Evolutionary conservation across 495 filamentous ascomycete species (phyloP).

Genomic region (Penicillium subrubescens): DNA sequence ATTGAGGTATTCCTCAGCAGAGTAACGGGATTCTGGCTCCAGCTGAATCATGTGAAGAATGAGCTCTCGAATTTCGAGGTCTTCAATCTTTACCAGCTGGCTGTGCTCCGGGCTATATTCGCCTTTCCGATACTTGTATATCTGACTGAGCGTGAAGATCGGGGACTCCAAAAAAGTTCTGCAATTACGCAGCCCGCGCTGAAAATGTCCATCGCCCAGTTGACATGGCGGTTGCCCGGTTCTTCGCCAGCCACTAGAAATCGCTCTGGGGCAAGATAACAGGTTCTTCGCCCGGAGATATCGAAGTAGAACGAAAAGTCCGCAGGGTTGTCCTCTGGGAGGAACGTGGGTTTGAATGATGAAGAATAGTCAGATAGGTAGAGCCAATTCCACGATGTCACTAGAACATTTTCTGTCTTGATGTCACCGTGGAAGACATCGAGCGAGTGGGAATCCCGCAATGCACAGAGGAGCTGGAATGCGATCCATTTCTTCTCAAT

Average conservation of each 20-base stretch:
- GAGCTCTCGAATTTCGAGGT: slow-evolving; percentile 82
- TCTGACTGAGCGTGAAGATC: slow-evolving; percentile 88
- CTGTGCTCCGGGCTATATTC: slow-evolving; percentile 87
- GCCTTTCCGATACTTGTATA: slow-evolving; percentile 89
- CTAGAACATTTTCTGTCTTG: slow-evolving; percentile 94
- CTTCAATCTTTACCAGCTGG: slow-evolving; percentile 83
- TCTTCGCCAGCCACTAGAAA: slow-evolving; percentile 74
- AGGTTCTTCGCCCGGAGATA: slow-evolving; percentile 87
- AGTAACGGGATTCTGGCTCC: slow-evolving; percentile 87
- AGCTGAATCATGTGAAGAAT: slow-evolving; percentile 94
- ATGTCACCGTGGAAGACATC: slow-evolving; percentile 97
- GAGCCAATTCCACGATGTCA: slow-evolving; percentile 99
- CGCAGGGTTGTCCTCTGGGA: slow-evolving; percentile 95
- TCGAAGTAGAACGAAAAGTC: slow-evolving; percentile 99
- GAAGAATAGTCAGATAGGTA: slow-evolving; percentile 96
- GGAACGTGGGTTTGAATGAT: slow-evolving; percentile 90
- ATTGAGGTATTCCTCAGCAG: slow-evolving; percentile 91
- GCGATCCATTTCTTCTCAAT: slow-evolving; percentile 99
- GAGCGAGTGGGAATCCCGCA: slow-evolving; percentile 89
- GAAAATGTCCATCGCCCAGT: slow-evolving; percentile 99
- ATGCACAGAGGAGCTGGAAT: slow-evolving; percentile 90
- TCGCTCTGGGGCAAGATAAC: slow-evolving; percentile 93
- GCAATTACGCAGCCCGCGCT: slow-evolving; percentile 97
- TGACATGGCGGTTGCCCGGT: slow-evolving; percentile 62
- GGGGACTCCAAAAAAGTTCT: slow-evolving; percentile 94